Evolutionary conservation across 2,329 filamentous ascomycete species (phyloP).

Genomic region (Claviceps sp.): DNA sequence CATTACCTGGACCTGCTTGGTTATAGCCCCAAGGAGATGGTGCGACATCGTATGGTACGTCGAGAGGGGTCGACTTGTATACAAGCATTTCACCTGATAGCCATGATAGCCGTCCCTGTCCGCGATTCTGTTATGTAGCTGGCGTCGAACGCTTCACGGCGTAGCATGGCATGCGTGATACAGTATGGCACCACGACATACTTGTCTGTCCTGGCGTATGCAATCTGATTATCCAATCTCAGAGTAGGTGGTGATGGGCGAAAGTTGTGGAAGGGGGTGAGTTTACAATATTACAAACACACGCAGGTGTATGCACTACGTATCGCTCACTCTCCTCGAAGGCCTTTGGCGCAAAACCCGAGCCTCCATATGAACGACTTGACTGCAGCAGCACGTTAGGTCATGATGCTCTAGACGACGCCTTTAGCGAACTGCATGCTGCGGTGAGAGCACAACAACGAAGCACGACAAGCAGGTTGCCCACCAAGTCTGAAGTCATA

Average conservation of each 20-base stretch:
- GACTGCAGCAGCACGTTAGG: not conserved
- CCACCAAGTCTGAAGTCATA: not conserved
- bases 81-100: not conserved
- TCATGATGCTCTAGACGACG: not conserved
- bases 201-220: not conserved
- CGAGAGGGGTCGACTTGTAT: not conserved
- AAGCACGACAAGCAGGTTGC: not conserved
- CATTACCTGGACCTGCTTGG: not conserved
- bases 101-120: not conserved
- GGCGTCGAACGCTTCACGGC: not conserved
- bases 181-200: not conserved
- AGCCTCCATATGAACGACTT: not conserved
- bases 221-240: not conserved
- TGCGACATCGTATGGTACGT: not conserved
- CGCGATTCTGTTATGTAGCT: not conserved
- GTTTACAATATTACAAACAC: no score
- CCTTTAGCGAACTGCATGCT: not conserved
- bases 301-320: no score
- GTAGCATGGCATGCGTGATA: not conserved
- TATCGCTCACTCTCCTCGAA: not conserved
- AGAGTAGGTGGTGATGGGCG: not conserved
- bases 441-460: not conserved
- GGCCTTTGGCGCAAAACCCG: not conserved
- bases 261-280: not conserved
- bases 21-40: not conserved